Evolutionary conservation across 2,329 filamentous ascomycete species (phyloP), one percentile per base, ranked within the genome.

Genomic region (Elsinoe batatas): DNA sequence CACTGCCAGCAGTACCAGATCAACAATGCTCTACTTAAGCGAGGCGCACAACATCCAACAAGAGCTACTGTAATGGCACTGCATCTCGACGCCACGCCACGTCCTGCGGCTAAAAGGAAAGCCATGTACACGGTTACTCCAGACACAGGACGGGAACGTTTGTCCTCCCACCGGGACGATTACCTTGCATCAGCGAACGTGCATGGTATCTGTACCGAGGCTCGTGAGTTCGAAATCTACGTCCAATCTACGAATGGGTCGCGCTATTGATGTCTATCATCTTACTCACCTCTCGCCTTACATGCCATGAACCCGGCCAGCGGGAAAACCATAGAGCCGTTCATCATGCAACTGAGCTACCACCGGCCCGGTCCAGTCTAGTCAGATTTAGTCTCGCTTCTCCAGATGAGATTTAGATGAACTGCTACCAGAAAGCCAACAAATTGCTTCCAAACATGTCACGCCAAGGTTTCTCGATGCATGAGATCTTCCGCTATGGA

Each of bases 381-480:
- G 47, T 38, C 3, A 6, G 26, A 36, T 38, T 30, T 38, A 51
- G 47, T 38, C 47, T 51, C 47, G 18, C 47, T 51, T 26, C 35
- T 38, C 13, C 47, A 51, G 26, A 51, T 51, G 47, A 51, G 47
- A 51, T 38, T 51, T 38, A 51, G 35, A 38, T 51, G 32, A 38
- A 51, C 17, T 51, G 12, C 32, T 49, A 15, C 17, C 32, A 7
- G 26, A 15, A 7, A n/a, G 32, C 47, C 47, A 51, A 51, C 47
- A 15, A 35, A 20, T 15, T 37, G 5, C 18, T 11, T 13, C 20
- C 32, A 17, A 5, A 51, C 13, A 38, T 20, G 35, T 44, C 35
- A 51, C 18, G 47, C 47, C 47, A 51, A 51, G 47, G n/a, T 49
- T 38, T 51, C 44, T 51, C n/a, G 47, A 51, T 38, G 44, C 44